Evolutionary conservation across 768 basidiomycete species (phyloP).

Genomic region (Crucibulum laeve): DNA sequence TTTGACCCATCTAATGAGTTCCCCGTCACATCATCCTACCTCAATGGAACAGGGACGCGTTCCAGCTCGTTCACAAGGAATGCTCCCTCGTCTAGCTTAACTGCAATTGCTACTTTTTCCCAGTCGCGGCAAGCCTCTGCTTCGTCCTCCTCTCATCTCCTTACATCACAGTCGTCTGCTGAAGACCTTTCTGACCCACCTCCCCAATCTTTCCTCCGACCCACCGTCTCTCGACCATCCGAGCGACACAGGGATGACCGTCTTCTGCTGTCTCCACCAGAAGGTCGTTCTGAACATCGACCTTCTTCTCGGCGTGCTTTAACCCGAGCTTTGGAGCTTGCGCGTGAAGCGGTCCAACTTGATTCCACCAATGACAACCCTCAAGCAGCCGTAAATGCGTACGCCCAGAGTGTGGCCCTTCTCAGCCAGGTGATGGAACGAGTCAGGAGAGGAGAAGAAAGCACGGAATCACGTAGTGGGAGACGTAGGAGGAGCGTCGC

Average conservation of each 20-base stretch:
- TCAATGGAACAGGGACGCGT: conserved; percentile 21
- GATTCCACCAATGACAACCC: conserved; percentile 89
- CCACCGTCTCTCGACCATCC: conserved; percentile 26
- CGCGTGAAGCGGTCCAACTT: conserved; percentile 84
- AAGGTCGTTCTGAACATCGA: conserved; percentile 46
- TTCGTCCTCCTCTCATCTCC: conserved; percentile 14
- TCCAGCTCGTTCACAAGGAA: conserved; percentile 34
- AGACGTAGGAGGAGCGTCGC: conserved; percentile 71
- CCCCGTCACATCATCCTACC: conserved; percentile 18
- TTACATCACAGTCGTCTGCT: conserved; percentile 32
- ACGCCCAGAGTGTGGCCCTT: conserved; percentile 80
- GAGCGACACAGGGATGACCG: conserved; percentile 38
- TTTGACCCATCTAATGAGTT: conserved; percentile 17
- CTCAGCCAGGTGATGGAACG: conserved; percentile 92
- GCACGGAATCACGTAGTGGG: conserved; percentile 57
- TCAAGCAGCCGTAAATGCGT: conserved; percentile 84
- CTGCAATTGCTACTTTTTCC: conserved; percentile 60
- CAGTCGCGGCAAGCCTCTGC: conserved; percentile 39
- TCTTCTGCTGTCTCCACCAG: conserved; percentile 34
- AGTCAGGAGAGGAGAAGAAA: conserved; percentile 82
- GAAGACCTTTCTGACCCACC: conserved; percentile 57
- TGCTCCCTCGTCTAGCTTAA: conserved; percentile 41
- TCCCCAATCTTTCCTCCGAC: conserved; percentile 46
- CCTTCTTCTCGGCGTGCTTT: conserved; percentile 84
- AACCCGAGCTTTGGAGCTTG: conserved; percentile 81